Base-by-base conservation (phyloP, 2,329 filamentous ascomycete species). In the Penicillium sp. region DNA sequence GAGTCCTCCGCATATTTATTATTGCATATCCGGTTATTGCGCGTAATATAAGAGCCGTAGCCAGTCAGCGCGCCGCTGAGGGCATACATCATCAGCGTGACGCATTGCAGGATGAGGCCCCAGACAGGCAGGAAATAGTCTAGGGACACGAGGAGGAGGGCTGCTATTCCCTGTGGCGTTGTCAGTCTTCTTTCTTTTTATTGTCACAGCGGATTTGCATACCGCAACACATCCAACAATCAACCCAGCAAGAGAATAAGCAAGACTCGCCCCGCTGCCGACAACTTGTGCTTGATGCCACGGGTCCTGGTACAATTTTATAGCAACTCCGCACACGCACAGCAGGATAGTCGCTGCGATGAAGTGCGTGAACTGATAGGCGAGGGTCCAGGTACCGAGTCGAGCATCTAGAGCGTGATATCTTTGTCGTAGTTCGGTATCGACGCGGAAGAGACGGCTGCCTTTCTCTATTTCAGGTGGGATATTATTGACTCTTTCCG, bases 1-100 rank as follows among this genome's bases (percentile, higher is more conserved):
- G 18, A n/a, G 14, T 40, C 5, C 5, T 30, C 40, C 12, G 42
- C n/a, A 14, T 47, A 23, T 16, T 35, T 43, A 5, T 46, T 35
- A 21, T 47, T 38, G 23, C 48, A 57, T 6, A 42, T 16, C n/a
- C 24, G 9, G 24, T 57, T 51, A 23, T 57, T 40, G n/a, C 55
- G 55, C n/a, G 48, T 51, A 18, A 57, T 47, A 33, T 57, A 57
- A n/a, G 48, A 45, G 9, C 47, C 47, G n/a, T 57, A 57, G n/a
- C 48, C 55, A 2, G 43, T 11, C 21, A 57, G 40, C 16, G 48
- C 48, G 3, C 55, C 30, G 12, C 28, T 33, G 9, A 45, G n/a
- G 5, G 42, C 21, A 18, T 47, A 52, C 30, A 57, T 23, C 11
- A 46, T 16, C 26, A 28, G n/a, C 5, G 38, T 5, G 51, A 20